These are phyloP conservation scores for Penium margaritaceum DNA, from an alignment of 139 green algal species.

Conservation along the genomic window DNA sequence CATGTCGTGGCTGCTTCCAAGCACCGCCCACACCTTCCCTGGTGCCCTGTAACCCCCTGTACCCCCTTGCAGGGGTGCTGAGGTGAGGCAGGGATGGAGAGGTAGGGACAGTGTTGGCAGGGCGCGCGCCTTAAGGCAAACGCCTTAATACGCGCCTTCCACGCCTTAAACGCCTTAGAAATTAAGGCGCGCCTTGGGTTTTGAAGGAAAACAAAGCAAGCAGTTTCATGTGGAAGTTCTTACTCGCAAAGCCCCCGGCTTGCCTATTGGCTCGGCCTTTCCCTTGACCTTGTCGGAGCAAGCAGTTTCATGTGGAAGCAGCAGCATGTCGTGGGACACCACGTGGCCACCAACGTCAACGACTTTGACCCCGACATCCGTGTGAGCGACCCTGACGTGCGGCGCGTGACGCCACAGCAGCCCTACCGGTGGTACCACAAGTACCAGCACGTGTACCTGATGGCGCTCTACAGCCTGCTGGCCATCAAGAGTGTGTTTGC, in stretches of 20 bases:
- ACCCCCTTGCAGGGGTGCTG: no score
- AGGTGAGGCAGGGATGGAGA: no score
- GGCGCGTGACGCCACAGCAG: slow-evolving; percentile 51
- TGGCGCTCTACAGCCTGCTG: slow-evolving; percentile 59
- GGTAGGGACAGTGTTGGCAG: no score
- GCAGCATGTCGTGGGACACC: slow-evolving; percentile 69
- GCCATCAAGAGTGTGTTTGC: slow-evolving; percentile 60
- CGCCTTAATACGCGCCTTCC: no score
- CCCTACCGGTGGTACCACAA: slow-evolving; percentile 44
- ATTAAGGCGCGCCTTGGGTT: no score
- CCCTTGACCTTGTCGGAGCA: slow-evolving; percentile 63
- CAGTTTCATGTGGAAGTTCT: no score
- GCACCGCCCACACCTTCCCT: no score
- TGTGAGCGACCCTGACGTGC: slow-evolving; percentile 53
- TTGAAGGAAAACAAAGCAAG: no score
- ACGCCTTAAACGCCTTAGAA: no score
- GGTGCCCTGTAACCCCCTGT: no score
- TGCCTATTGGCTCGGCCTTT: slow-evolving; percentile 48
- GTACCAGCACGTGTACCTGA: slow-evolving; percentile 63
- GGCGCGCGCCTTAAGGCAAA: no score
- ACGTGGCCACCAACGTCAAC: slow-evolving; percentile 65
- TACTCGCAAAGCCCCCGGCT: slow-evolving; percentile 44
- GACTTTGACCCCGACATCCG: slow-evolving; percentile 62
- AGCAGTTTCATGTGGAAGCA: slow-evolving; percentile 58
- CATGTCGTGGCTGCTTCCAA: no score